These are phyloP conservation scores for Phytophthora niederhauseri DNA, from an alignment of 352 stramenopile species.

Conservation along the genomic window DNA sequence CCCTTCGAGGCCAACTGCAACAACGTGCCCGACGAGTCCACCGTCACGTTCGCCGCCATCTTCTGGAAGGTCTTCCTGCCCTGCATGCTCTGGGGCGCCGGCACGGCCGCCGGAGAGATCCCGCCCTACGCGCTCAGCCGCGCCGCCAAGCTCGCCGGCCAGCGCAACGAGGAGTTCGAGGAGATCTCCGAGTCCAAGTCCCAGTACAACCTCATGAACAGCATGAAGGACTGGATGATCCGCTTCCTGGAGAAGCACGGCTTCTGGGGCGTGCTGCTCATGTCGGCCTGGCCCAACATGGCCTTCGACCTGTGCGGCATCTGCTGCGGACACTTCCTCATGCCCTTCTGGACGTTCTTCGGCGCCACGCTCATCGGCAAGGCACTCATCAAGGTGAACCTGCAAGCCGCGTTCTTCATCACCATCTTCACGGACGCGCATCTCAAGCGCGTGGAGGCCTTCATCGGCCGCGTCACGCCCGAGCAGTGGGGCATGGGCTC, in stretches of 20 bases:
- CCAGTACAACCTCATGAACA: slow-evolving; percentile 89
- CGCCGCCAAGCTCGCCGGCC: slow-evolving; percentile 80
- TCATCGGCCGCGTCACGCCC: slow-evolving; percentile 81
- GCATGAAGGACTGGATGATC: slow-evolving; percentile 95
- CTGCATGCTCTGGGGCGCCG: slow-evolving; percentile 93
- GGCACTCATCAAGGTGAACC: slow-evolving; percentile 92
- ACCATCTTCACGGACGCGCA: slow-evolving; percentile 91
- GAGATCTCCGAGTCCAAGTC: slow-evolving; percentile 86
- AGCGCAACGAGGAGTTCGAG: slow-evolving; percentile 91
- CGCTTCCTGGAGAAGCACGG: slow-evolving; percentile 90
- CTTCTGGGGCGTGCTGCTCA: slow-evolving; percentile 94
- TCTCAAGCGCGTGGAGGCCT: slow-evolving; percentile 84
- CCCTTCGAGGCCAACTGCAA: slow-evolving; percentile 79
- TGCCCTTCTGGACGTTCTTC: slow-evolving; percentile 97
- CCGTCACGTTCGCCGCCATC: slow-evolving; percentile 84
- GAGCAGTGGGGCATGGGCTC: slow-evolving; percentile 77
- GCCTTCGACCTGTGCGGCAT: slow-evolving; percentile 96
- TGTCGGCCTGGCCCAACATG: slow-evolving; percentile 95
- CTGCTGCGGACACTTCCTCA: slow-evolving; percentile 94
- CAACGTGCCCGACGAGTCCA: slow-evolving; percentile 39
- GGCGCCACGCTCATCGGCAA: slow-evolving; percentile 94
- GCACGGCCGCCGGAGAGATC: slow-evolving; percentile 94
- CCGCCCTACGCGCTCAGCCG: slow-evolving; percentile 94
- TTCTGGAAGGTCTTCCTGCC: slow-evolving; percentile 92
- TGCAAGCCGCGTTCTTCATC: slow-evolving; percentile 92